A percentile compares a stretch with the other conserved stretches of the same genome.
Conservation (phyloP, 1,284 basidiomycete genomes). For the Trametes polyzona region DNA sequence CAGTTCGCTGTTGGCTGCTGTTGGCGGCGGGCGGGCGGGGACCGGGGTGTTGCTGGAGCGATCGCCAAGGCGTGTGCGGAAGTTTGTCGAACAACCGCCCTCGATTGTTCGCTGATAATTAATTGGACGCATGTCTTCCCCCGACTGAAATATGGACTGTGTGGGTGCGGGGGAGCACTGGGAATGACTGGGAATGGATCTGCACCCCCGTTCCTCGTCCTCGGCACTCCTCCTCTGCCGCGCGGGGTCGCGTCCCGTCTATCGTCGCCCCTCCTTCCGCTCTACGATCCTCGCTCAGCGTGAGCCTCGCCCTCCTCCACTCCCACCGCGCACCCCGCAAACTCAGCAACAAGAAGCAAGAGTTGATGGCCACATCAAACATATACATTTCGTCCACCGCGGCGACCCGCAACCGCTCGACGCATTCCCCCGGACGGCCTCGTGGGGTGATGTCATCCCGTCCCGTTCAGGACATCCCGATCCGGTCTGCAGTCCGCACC, state of each 20-base stretch:
- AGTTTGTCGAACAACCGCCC: constrained; percentile 3
- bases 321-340: background rate
- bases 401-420: background rate
- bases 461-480: background rate
- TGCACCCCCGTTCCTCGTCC: constrained; percentile 13
- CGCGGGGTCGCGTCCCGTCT: constrained; percentile 8
- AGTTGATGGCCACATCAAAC: background rate
- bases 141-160: too few species aligned
- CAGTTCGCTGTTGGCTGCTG: too few species aligned
- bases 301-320: background rate
- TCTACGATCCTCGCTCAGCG: background rate
- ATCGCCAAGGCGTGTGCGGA: background rate
- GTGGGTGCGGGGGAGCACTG: background rate
- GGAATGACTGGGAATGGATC: background rate
- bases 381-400: background rate
- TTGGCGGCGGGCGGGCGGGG: background rate
- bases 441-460: constrained; percentile 20
- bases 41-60: constrained; percentile 1
- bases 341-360: too few species aligned
- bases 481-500: background rate
- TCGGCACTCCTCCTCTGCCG: constrained; percentile 14
- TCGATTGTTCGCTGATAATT: background rate
- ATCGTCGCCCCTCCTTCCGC: background rate
- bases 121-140: background rate
- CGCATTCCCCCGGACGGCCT: background rate